Conservation (phyloP, 78 protist genomes). For the Diacronema lutheri region DNA sequence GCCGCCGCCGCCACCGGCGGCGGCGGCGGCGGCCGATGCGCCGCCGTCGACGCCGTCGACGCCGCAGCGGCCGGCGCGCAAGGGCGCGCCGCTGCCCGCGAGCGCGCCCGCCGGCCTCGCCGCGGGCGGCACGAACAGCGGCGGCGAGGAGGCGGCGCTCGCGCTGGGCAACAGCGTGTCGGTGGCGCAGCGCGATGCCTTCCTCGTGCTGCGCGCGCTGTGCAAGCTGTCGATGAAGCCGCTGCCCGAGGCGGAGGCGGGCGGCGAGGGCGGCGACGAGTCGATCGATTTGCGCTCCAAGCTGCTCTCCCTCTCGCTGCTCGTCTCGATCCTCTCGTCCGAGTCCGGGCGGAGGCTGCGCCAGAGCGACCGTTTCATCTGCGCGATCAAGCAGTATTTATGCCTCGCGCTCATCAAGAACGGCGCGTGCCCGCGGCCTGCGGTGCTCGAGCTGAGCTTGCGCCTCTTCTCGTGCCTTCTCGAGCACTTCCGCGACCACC, state of each 20-base stretch:
- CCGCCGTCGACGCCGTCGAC: background rate
- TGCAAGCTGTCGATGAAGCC: slow-evolving; percentile 64
- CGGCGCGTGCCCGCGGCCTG: slow-evolving; percentile 53
- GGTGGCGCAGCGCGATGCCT: slow-evolving; percentile 49
- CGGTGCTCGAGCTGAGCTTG: slow-evolving; percentile 61
- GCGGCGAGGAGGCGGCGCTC: background rate
- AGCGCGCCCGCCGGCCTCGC: too few relatives aligned
- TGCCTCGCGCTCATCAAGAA: slow-evolving; percentile 67
- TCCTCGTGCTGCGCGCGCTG: slow-evolving; percentile 58
- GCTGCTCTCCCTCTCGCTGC: slow-evolving; percentile 61
- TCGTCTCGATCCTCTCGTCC: slow-evolving; percentile 35
- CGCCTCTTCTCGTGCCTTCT: slow-evolving; percentile 63
- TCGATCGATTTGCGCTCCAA: slow-evolving; percentile 39
- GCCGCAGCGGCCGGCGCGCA: too few relatives aligned
- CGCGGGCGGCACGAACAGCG: too few relatives aligned
- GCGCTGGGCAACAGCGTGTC: background rate
- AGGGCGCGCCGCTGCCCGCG: background rate
- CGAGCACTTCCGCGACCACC: slow-evolving; percentile 62
- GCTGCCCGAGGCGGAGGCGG: slow-evolving; percentile 14
- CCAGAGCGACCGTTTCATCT: slow-evolving; percentile 58
- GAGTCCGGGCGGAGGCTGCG: slow-evolving; percentile 50
- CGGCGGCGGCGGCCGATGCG: background rate
- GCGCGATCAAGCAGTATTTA: slow-evolving; percentile 67
- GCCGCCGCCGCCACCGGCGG: background rate
- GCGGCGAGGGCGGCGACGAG: background rate